Evolutionary conservation across 768 basidiomycete species (phyloP).

Genomic region (Suillus fuscotomentosus): DNA sequence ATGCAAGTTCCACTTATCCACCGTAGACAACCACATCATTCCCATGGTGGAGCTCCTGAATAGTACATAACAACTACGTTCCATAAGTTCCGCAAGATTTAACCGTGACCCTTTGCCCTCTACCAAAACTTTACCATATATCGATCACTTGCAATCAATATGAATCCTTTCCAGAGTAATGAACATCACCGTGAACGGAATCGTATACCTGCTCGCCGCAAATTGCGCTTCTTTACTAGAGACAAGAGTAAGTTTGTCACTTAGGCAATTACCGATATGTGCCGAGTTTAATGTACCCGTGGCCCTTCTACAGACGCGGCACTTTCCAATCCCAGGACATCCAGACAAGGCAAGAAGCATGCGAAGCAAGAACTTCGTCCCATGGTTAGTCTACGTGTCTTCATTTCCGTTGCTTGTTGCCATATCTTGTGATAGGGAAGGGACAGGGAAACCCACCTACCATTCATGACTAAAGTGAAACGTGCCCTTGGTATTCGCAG

Average conservation of each 20-base stretch:
- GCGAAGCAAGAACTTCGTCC: constrained; percentile 43
- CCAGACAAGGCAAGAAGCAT: constrained; percentile 40
- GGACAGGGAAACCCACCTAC: constrained; percentile 39
- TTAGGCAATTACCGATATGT: constrained; percentile 1
- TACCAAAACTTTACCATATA: not conserved
- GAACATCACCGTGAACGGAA: not conserved
- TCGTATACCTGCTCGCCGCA: constrained; percentile 1
- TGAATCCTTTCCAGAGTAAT: constrained; percentile 4
- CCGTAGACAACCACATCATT: too few relatives aligned
- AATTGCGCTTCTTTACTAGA: constrained; percentile 16
- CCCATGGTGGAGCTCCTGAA: not conserved
- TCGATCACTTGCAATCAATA: not conserved
- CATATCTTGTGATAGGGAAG: constrained; percentile 36
- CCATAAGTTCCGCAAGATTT: not conserved
- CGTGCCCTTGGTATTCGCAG: constrained; percentile 51
- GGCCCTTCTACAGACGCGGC: constrained; percentile 39
- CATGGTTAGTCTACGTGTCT: constrained; percentile 39
- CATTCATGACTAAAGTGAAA: constrained; percentile 52
- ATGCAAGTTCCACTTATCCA: not conserved
- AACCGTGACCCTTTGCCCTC: not conserved
- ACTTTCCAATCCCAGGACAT: constrained; percentile 51
- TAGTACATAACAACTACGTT: not conserved
- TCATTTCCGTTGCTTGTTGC: constrained; percentile 3
- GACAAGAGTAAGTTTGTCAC: constrained; percentile 38
- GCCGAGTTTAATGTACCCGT: constrained; percentile 6